Conservation (phyloP, 1,284 basidiomycete species). For the Stereum hirsutum region DNA sequence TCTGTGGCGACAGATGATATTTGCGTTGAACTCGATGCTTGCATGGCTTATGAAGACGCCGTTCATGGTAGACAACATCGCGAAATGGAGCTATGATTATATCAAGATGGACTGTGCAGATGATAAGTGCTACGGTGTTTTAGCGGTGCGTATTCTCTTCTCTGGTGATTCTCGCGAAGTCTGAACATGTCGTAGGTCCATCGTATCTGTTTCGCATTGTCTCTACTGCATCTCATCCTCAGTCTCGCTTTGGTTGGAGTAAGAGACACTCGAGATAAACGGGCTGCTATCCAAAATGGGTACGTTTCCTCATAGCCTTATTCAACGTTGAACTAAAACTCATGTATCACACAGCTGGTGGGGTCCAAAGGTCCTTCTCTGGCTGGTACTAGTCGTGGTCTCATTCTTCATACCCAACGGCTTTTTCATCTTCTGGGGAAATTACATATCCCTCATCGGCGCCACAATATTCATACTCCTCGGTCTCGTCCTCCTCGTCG, state of each 20-base stretch:
- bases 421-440: slow-evolving; percentile 96
- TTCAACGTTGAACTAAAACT: slow-evolving; percentile 1
- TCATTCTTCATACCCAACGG: slow-evolving; percentile 92
- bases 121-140: slow-evolving; percentile 92
- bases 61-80: slow-evolving; percentile 79
- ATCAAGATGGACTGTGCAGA: slow-evolving; percentile 96
- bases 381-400: slow-evolving; percentile 69
- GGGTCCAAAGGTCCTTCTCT: slow-evolving; percentile 91
- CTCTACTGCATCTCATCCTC: slow-evolving; percentile 83
- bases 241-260: slow-evolving; percentile 80
- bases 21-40: slow-evolving; percentile 91
- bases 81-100: slow-evolving; percentile 93
- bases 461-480: slow-evolving; percentile 94
- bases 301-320: slow-evolving; percentile 25
- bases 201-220: slow-evolving; percentile 92
- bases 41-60: slow-evolving; percentile 96
- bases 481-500: slow-evolving; percentile 94
- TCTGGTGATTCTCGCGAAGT: neutral
- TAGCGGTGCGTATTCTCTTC: slow-evolving; percentile 60
- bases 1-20: slow-evolving; percentile 65
- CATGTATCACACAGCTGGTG: slow-evolving; percentile 67
- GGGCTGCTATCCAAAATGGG: slow-evolving; percentile 96
- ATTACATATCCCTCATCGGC: slow-evolving; percentile 86
- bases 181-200: slow-evolving; percentile 56
- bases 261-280: slow-evolving; percentile 81